A percentile compares a stretch with the other conserved stretches of the same genome.
phyloP scores from a whole-genome alignment of 148 eudicot genomes.

The Talinum fruticosum region DNA sequence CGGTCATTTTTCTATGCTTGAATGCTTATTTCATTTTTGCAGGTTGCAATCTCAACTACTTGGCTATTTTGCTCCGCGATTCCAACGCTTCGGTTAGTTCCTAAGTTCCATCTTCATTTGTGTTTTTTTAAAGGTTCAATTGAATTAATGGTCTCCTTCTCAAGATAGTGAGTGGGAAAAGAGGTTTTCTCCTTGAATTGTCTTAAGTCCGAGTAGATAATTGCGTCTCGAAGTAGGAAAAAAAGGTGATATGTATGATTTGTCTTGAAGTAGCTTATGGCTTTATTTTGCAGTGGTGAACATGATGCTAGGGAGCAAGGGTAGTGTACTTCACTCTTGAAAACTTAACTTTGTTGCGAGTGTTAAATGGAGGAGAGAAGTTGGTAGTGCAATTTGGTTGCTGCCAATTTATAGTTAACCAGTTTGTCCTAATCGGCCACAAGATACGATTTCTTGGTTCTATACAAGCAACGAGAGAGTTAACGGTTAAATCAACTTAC shows the following conservation, averaged over 20 bases:
- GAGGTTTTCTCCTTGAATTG: background rate
- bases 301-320: background rate
- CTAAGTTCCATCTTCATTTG: background rate
- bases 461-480: no score
- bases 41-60: conserved; percentile 74
- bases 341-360: background rate
- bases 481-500: no score
- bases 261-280: background rate
- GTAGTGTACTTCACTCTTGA: background rate
- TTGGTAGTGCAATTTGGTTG: background rate
- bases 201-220: background rate
- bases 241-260: no score
- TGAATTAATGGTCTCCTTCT: background rate
- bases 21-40: conserved; percentile 17
- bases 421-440: no score
- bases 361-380: background rate
- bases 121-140: background rate
- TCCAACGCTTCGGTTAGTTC: conserved; percentile 71
- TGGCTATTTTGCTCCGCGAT: conserved; percentile 78
- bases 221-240: background rate
- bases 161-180: background rate
- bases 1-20: conserved; percentile 4
- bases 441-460: no score
- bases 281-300: background rate
- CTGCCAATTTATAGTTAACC: background rate